Evolutionary conservation across 192 early-diverging fungal species (phyloP).

Genomic region (Linnemannia elongata): DNA sequence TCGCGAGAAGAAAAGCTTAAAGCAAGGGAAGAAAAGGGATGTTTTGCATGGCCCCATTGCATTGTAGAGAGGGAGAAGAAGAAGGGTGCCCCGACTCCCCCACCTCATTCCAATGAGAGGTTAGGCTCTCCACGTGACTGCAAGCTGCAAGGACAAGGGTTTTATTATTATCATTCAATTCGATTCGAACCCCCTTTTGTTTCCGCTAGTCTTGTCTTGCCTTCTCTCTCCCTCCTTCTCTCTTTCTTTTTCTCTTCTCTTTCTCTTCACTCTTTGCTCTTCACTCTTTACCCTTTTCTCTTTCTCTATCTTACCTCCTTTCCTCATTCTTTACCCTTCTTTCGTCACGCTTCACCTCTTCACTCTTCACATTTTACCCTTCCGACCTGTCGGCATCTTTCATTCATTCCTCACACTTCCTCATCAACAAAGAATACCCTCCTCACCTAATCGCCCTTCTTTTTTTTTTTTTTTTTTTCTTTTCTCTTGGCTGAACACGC

Average conservation of each 20-base stretch:
- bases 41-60: too few relatives aligned
- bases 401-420: not conserved
- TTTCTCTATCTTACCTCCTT: not conserved
- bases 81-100: too few relatives aligned
- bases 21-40: too few relatives aligned
- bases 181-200: slow-evolving; percentile 12
- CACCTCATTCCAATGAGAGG: too few relatives aligned
- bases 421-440: not conserved
- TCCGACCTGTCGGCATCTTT: not conserved
- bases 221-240: not conserved
- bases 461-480: not conserved
- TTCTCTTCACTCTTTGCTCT: slow-evolving; percentile 1
- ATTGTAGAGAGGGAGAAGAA: too few relatives aligned
- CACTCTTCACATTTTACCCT: not conserved
- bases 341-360: slow-evolving; percentile 1
- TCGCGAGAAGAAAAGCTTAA: too few relatives aligned
- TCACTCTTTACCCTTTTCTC: not conserved
- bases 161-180: not conserved
- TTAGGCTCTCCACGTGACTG: too few relatives aligned
- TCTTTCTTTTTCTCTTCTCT: not conserved
- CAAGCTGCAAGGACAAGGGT: not conserved
- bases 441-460: not conserved
- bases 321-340: not conserved
- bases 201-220: not conserved
- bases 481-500: not conserved